Evolutionary conservation across 1,284 basidiomycete species (phyloP).

Genomic region (Ustilago nuda): DNA sequence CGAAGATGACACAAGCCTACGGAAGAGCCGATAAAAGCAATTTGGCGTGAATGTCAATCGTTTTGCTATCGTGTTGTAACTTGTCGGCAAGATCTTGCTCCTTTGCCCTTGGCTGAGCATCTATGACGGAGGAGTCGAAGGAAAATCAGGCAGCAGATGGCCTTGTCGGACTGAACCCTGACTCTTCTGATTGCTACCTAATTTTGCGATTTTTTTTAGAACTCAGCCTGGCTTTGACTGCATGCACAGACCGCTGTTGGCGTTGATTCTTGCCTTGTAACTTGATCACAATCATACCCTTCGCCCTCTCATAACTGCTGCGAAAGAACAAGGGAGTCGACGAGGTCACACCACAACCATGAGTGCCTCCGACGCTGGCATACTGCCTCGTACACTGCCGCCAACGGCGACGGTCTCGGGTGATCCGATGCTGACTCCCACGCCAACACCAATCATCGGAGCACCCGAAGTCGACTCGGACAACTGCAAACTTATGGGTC

Average conservation of each 20-base stretch:
- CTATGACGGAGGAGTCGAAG: background rate
- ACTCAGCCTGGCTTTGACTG: background rate
- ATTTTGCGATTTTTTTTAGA: background rate
- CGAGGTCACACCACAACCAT: conserved; percentile 14
- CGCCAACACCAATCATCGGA: conserved; percentile 29
- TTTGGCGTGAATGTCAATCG: no score
- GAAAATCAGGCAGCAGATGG: background rate
- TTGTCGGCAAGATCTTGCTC: no score
- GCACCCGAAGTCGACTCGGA: conserved; percentile 53
- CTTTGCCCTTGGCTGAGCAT: background rate
- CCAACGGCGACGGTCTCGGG: conserved; percentile 17
- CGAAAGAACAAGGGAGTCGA: background rate
- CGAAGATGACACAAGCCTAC: background rate
- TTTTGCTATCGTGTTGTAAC: no score
- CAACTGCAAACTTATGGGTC: conserved; percentile 62
- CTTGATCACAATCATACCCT: background rate
- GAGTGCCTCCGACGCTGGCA: conserved; percentile 15
- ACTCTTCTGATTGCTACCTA: background rate
- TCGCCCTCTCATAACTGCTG: background rate
- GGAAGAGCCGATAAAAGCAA: no score
- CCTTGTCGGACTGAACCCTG: background rate
- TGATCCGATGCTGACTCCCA: conserved; percentile 17
- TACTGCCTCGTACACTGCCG: conserved; percentile 15
- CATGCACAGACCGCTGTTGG: conserved; percentile 16
- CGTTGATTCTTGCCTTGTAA: background rate